Evolutionary conservation across 441 rosid genomes (phyloP).

Genomic region (Cnidoscolus chayamansa): DNA sequence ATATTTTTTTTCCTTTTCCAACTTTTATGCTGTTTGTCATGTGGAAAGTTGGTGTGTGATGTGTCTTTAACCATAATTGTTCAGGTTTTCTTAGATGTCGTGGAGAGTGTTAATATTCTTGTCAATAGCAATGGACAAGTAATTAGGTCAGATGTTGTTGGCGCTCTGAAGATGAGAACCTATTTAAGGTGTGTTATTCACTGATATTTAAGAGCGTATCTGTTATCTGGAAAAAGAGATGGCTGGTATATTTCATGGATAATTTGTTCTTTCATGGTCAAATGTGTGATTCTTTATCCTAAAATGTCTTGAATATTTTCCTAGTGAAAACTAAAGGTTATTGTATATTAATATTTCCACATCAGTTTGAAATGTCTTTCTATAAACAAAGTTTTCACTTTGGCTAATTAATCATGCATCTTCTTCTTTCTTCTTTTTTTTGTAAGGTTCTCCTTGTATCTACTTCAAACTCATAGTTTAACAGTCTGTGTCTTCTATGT

Average conservation of each 20-base stretch:
- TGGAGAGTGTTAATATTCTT: conserved; percentile 93
- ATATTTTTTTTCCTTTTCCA: conserved; percentile 18
- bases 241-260: conserved; percentile 1
- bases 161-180: conserved; percentile 97
- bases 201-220: conserved; percentile 1
- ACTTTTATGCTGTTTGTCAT: conserved; percentile 15
- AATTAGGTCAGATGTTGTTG: conserved; percentile 93
- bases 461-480: conserved; percentile 3
- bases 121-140: conserved; percentile 97
- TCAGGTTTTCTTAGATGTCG: conserved; percentile 94
- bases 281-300: background rate
- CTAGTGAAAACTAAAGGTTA: background rate
- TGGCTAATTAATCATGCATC: background rate
- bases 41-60: conserved; percentile 24
- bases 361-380: background rate
- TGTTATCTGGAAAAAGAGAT: background rate
- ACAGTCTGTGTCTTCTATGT: background rate
- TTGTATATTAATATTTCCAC: background rate
- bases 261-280: conserved; percentile 6
- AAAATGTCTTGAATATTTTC: conserved; percentile 10
- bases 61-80: conserved; percentile 21
- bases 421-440: background rate
- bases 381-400: background rate
- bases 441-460: background rate
- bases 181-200: conserved; percentile 63